A percentile compares a stretch with the other conserved stretches of the same genome.
phyloP scores from a whole-genome alignment of 148 eudicot species.

The Silene uniflora region DNA sequence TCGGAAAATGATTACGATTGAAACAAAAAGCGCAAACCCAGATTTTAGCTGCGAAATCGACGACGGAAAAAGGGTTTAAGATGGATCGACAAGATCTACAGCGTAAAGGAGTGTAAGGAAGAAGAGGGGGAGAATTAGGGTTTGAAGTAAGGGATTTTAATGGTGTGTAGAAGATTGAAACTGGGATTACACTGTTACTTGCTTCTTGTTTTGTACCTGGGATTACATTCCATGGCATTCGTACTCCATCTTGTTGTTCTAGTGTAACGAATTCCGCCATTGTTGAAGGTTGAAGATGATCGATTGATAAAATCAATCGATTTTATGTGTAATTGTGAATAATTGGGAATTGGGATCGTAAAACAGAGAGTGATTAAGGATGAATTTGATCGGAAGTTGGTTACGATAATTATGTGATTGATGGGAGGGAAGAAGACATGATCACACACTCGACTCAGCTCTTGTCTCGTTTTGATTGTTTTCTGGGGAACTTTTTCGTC shows the following conservation, averaged over 20 bases:
- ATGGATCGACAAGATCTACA: conserved; percentile 82
- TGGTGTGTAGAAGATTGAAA: conserved; percentile 80
- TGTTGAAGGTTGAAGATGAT: conserved; percentile 6
- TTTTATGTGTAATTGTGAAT: neutral
- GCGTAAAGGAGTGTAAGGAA: conserved; percentile 84
- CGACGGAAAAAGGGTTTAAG: conserved; percentile 78
- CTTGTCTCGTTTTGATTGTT: neutral
- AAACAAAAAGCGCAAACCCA: conserved; percentile 93
- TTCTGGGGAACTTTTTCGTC: no score
- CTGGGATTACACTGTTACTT: conserved; percentile 50
- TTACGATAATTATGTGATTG: neutral
- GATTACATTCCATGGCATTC: conserved; percentile 97
- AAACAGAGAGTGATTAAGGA: no score
- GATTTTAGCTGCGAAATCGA: conserved; percentile 73
- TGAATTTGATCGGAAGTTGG: neutral
- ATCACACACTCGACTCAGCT: neutral
- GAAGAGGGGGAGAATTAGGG: conserved; percentile 39
- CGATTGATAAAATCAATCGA: neutral
- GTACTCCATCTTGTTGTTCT: conserved; percentile 70
- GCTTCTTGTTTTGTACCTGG: conserved; percentile 81
- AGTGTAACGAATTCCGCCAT: conserved; percentile 80
- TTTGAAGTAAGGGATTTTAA: conserved; percentile 45
- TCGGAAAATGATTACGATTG: conserved; percentile 73
- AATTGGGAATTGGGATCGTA: neutral
- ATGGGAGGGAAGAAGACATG: neutral